phyloP scores from a whole-genome alignment of 2,329 filamentous ascomycete genomes.

The Canariomyces notabilis region DNA sequence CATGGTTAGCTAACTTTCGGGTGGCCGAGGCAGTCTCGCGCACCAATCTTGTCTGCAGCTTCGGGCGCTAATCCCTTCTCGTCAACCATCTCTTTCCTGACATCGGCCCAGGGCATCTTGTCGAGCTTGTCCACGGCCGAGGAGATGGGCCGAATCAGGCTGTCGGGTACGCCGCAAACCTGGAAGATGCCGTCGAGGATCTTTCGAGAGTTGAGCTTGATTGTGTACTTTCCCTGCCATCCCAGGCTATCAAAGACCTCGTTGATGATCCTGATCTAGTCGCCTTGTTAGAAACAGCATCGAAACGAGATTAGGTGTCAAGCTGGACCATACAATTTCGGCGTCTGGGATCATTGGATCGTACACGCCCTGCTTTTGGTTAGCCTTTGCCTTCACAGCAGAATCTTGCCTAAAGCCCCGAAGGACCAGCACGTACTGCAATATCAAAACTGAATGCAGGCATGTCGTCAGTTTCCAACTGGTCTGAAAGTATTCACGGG shows the following conservation, averaged over 20 bases:
- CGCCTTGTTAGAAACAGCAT: not conserved
- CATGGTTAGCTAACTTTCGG: not conserved
- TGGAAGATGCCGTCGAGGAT: conserved; percentile 90
- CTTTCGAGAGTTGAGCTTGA: conserved; percentile 94
- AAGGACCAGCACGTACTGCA: conserved; percentile 39
- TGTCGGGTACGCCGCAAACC: conserved; percentile 79
- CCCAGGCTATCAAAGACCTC: conserved; percentile 79
- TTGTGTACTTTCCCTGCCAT: conserved; percentile 63
- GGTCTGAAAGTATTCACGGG: no score
- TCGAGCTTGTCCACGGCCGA: conserved; percentile 95
- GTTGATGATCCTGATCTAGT: conserved; percentile 64
- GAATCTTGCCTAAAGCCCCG: not conserved
- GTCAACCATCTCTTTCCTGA: conserved; percentile 87
- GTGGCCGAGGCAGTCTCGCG: conserved; percentile 60
- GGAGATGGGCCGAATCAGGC: conserved; percentile 84
- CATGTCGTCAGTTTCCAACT: conserved; percentile 2
- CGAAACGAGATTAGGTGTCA: not conserved
- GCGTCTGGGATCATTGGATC: conserved; percentile 91
- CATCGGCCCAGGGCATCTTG: conserved; percentile 85
- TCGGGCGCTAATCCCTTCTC: conserved; percentile 75
- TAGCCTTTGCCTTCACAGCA: not conserved
- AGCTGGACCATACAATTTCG: conserved; percentile 51
- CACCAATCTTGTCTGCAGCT: conserved; percentile 81
- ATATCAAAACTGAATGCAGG: conserved; percentile 64
- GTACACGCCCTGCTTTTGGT: conserved; percentile 52